Conservation (phyloP, 345 rosid genomes). For the Pelargonium nanum region DNA sequence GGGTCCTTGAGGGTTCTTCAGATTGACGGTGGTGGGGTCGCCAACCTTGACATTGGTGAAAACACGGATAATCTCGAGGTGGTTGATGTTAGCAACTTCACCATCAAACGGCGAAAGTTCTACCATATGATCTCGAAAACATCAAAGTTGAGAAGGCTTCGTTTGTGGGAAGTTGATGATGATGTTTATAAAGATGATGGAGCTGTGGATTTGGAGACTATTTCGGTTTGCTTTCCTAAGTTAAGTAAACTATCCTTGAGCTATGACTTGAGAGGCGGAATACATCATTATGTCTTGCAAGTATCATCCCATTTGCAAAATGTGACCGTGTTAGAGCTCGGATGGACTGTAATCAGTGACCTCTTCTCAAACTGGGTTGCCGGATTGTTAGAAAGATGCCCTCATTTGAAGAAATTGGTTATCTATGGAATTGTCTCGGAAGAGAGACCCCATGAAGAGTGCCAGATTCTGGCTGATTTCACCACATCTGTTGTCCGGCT, state of each 20-base stretch:
- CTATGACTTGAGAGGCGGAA: conserved; percentile 53
- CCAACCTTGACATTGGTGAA: conserved; percentile 66
- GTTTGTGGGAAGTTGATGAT: conserved; percentile 83
- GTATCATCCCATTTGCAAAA: conserved; percentile 45
- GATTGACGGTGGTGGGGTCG: conserved; percentile 57
- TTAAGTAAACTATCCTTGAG: conserved; percentile 63
- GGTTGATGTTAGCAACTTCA: conserved; percentile 58
- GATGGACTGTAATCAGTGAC: conserved; percentile 58
- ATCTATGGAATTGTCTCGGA: conserved; percentile 66
- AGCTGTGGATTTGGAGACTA: conserved; percentile 56
- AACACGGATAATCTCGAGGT: conserved; percentile 52
- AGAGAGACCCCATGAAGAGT: conserved; percentile 56
- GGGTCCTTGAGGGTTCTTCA: conserved; percentile 67
- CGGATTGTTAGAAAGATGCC: conserved; percentile 56
- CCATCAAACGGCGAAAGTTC: conserved; percentile 69
- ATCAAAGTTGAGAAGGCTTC: conserved; percentile 55
- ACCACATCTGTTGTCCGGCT: conserved; percentile 62
- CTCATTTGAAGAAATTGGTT: conserved; percentile 52
- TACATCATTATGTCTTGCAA: conserved; percentile 47
- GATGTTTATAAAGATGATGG: conserved; percentile 30
- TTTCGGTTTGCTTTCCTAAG: conserved; percentile 56
- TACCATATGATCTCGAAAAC: conserved; percentile 68
- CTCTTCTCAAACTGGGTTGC: conserved; percentile 59
- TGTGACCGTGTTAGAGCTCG: conserved; percentile 62
- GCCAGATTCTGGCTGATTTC: conserved; percentile 57